A percentile compares a stretch with the other conserved stretches of the same genome.
These are phyloP conservation scores for Saccharomyces mikatae DNA, from an alignment of 805 yeast genomes.

Conservation along the genomic window DNA sequence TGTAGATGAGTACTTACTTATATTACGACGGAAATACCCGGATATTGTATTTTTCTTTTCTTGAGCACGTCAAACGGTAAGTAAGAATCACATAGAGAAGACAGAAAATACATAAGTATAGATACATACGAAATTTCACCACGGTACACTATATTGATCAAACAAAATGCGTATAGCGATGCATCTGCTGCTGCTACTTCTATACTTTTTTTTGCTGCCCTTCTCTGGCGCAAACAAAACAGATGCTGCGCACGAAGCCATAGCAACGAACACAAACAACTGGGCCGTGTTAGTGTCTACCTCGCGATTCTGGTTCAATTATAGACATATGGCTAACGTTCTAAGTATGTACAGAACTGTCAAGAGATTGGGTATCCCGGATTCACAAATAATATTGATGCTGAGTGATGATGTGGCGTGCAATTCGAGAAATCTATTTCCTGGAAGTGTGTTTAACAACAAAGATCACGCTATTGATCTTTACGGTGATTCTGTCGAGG, in stretches of 20 bases:
- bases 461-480: conserved; percentile 86
- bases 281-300: conserved; percentile 91
- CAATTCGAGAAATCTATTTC: conserved; percentile 90
- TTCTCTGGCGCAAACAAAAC: background rate
- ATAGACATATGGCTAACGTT: conserved; percentile 95
- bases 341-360: conserved; percentile 92
- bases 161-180: background rate
- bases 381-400: conserved; percentile 93
- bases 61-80: background rate
- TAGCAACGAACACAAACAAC: conserved; percentile 47
- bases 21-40: background rate
- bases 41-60: background rate
- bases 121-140: background rate
- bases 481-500: conserved; percentile 91
- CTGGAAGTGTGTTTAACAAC: conserved; percentile 92
- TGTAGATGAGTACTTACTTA: background rate
- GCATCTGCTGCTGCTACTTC: background rate
- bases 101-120: background rate
- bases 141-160: background rate
- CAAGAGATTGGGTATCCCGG: conserved; percentile 93
- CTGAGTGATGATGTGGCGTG: conserved; percentile 95
- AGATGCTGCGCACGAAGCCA: background rate
- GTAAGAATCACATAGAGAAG: background rate
- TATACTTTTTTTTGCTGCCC: background rate
- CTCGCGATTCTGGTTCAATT: conserved; percentile 96